phyloP scores from a whole-genome alignment of 2,329 filamentous ascomycete species.

The Hypoxylon sp. region DNA sequence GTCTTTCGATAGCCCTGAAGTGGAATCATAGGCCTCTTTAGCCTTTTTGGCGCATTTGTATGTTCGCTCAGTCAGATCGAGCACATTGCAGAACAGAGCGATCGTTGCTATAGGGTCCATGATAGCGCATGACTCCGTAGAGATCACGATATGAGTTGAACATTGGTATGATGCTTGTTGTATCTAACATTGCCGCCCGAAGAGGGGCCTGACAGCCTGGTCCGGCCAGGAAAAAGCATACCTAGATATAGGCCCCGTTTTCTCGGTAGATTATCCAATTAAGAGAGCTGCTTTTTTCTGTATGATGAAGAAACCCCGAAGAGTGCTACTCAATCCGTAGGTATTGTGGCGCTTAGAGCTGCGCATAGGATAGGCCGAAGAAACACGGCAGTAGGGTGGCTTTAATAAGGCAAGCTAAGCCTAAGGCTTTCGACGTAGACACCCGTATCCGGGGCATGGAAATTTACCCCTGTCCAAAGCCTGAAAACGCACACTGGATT shows the following conservation, averaged over 20 bases:
- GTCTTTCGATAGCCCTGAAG: constrained; percentile 16
- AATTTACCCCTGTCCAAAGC: too few species aligned
- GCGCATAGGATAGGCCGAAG: background rate
- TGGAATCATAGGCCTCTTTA: constrained; percentile 26
- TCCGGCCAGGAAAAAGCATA: too few species aligned
- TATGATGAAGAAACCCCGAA: too few species aligned
- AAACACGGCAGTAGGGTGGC: background rate
- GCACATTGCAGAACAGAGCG: constrained; percentile 16
- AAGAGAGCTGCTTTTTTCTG: too few species aligned
- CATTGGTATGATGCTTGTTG: background rate
- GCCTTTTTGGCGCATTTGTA: constrained; percentile 18
- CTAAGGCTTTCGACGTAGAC: too few species aligned
- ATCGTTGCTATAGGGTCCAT: constrained; percentile 22
- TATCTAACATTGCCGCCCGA: background rate
- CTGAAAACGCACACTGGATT: too few species aligned
- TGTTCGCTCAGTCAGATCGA: constrained; percentile 19
- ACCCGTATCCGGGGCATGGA: too few species aligned
- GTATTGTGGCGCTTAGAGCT: background rate
- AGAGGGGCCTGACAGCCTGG: too few species aligned
- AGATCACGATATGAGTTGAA: background rate
- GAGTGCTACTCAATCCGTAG: background rate
- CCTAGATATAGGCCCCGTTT: too few species aligned
- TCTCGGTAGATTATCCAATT: too few species aligned
- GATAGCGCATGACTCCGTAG: background rate
- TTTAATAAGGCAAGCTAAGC: background rate